Base-by-base conservation (phyloP, 2,329 filamentous ascomycete species). In the Atkinsonella texensis region DNA sequence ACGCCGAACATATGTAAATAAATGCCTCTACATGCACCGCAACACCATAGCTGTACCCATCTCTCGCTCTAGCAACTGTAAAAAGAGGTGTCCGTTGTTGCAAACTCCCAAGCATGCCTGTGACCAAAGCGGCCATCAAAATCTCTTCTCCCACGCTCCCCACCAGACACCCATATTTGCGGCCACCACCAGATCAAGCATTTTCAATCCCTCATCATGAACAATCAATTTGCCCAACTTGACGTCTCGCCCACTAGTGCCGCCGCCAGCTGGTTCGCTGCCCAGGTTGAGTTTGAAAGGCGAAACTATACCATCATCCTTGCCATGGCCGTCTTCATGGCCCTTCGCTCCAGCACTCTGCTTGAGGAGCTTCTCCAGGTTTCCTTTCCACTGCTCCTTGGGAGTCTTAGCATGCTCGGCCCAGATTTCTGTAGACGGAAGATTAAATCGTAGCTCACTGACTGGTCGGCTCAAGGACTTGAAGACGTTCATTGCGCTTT, bases 211-310 rank as follows among this genome's bases (percentile, higher is more conserved):
- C 61, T 95, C 90, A 52, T 91, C 83, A 59, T 89, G 81, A 39
- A 98, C 77, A 49, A 97, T 89, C 49, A 98, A 71, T 68, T 97
- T 98, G 0, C 91, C 93, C 59, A 98, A 72, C 71, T 98, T 98
- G 3, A 89, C 90, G 61, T 87, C 81, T 65, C 87, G 89, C 0
- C 91, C 91, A 44, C 84, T 78, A 62, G 87, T 85, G 0, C 91
- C 91, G 20, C 91, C 91, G 1, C 91, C 91, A 0, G 90, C 90
- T 52, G 79, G 80, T 66, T 97, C 91, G 56, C 80, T 80, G 1
- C 89, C 91, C 0, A 96, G 73, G 20, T 81, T 85, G 2, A 93
- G 65, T 62, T 91, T 86, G 50, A 91, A 71, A 0, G 70, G 68
- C 3, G 65, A 68, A 3, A 64, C 56, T 2, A 60, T 59, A 41